A percentile compares a stretch with the other conserved stretches of the same genome.
phyloP scores from a whole-genome alignment of 495 filamentous ascomycete genomes.

The Tuber magnatum region DNA sequence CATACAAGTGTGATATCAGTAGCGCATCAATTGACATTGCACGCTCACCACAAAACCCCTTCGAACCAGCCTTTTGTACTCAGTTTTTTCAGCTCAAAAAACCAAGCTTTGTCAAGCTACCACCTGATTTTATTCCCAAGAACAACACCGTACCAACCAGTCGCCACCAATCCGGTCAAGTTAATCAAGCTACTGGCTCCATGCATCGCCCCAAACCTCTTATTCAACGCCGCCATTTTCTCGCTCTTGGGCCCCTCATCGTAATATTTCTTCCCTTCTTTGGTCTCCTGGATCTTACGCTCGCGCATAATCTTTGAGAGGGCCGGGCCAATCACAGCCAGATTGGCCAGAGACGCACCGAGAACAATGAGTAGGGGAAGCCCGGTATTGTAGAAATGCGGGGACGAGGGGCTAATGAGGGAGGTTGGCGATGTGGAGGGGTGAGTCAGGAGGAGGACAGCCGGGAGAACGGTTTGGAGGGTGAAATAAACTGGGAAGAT shows the following conservation, averaged over 20 bases:
- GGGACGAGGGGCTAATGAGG: slow-evolving; percentile 28
- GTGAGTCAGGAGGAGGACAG: slow-evolving; percentile 71
- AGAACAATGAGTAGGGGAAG: slow-evolving; percentile 60
- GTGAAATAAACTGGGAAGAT: slow-evolving; percentile 83
- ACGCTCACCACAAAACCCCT: neutral
- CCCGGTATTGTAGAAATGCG: slow-evolving; percentile 44
- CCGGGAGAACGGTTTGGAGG: slow-evolving; percentile 66
- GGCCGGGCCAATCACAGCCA: slow-evolving; percentile 59
- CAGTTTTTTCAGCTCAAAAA: neutral
- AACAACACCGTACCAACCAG: slow-evolving; percentile 64
- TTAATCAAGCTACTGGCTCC: slow-evolving; percentile 70
- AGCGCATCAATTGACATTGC: neutral
- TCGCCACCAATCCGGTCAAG: slow-evolving; percentile 57
- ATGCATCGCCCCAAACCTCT: slow-evolving; percentile 69
- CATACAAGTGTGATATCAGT: neutral
- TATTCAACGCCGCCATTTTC: slow-evolving; percentile 77
- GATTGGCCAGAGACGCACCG: slow-evolving; percentile 58
- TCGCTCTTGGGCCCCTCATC: slow-evolving; percentile 66
- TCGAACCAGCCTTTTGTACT: neutral
- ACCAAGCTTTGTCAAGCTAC: neutral
- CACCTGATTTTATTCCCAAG: slow-evolving; percentile 42
- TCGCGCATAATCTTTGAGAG: slow-evolving; percentile 65
- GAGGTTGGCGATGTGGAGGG: slow-evolving; percentile 47
- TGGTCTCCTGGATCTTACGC: slow-evolving; percentile 60
- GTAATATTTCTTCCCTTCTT: slow-evolving; percentile 75